Evolutionary conservation across 208 protist species (phyloP).

Genomic region (Leishmania arabica): DNA sequence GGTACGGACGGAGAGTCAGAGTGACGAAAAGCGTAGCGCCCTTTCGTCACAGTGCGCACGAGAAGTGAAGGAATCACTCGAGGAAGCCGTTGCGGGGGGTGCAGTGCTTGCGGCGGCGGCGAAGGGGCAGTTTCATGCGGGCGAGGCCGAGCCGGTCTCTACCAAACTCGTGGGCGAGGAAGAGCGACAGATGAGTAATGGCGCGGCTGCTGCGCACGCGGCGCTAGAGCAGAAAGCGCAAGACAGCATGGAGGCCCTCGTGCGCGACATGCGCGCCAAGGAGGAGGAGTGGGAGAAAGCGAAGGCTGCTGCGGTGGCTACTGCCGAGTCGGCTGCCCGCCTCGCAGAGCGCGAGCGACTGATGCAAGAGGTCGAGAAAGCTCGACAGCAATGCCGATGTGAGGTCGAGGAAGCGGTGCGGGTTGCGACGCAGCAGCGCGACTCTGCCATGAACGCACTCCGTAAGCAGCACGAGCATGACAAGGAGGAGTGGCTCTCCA

Average conservation of each 20-base stretch:
- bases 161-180: slow-evolving; percentile 5
- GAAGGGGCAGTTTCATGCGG: background rate
- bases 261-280: background rate
- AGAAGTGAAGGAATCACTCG: background rate
- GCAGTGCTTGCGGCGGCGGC: background rate
- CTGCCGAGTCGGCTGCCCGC: slow-evolving; percentile 4
- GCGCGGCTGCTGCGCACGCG: slow-evolving; percentile 3
- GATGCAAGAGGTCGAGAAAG: slow-evolving; percentile 19
- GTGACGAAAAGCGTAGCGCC: background rate
- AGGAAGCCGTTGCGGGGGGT: background rate
- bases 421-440: background rate
- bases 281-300: slow-evolving; percentile 6
- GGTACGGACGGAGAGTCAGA: background rate
- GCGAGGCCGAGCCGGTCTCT: slow-evolving; percentile 8
- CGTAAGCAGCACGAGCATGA: slow-evolving; percentile 4
- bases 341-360: slow-evolving; percentile 28
- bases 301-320: slow-evolving; percentile 7
- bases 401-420: background rate
- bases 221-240: slow-evolving; percentile 13
- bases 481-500: background rate
- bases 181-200: background rate
- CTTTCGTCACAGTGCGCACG: slow-evolving; percentile 9
- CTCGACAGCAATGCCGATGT: background rate
- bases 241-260: slow-evolving; percentile 5
- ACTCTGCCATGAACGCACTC: background rate